A percentile compares a stretch with the other conserved stretches of the same genome.
These are phyloP conservation scores for Williopsis jadinii DNA, from an alignment of 1,139 yeast species.

Conservation along the genomic window DNA sequence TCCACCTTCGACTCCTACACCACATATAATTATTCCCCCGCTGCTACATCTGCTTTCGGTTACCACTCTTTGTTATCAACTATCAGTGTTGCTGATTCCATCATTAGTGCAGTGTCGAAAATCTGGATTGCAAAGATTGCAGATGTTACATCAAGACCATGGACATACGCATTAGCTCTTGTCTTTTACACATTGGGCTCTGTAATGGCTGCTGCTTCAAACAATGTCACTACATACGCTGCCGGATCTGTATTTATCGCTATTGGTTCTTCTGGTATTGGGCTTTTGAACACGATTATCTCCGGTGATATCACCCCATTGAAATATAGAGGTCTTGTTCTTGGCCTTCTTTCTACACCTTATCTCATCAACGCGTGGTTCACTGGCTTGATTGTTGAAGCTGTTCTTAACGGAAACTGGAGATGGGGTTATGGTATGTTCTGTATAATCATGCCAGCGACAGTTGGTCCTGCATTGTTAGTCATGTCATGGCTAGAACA, in stretches of 20 bases:
- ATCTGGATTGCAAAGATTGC: conserved; percentile 29
- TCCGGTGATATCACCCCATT: conserved; percentile 31
- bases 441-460: conserved; percentile 30
- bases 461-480: conserved; percentile 25
- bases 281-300: conserved; percentile 23
- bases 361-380: conserved; percentile 30
- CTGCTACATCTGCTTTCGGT: conserved; percentile 30
- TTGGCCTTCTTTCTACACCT: conserved; percentile 26
- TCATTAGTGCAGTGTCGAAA: conserved; percentile 26
- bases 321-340: conserved; percentile 29
- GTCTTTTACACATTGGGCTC: conserved; percentile 26
- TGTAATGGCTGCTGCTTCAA: conserved; percentile 25
- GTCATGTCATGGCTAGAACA: conserved; percentile 27
- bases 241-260: conserved; percentile 27
- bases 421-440: conserved; percentile 38
- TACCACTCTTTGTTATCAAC: conserved; percentile 31
- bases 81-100: conserved; percentile 26
- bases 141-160: conserved; percentile 28
- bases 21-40: conserved; percentile 27
- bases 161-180: conserved; percentile 23
- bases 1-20: conserved; percentile 33
- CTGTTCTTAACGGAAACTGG: conserved; percentile 28
- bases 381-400: conserved; percentile 28
- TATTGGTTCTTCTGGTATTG: conserved; percentile 26
- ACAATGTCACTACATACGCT: conserved; percentile 27